Conservation (phyloP, 2,329 filamentous ascomycete genomes). For the Neurospora crassa region DNA sequence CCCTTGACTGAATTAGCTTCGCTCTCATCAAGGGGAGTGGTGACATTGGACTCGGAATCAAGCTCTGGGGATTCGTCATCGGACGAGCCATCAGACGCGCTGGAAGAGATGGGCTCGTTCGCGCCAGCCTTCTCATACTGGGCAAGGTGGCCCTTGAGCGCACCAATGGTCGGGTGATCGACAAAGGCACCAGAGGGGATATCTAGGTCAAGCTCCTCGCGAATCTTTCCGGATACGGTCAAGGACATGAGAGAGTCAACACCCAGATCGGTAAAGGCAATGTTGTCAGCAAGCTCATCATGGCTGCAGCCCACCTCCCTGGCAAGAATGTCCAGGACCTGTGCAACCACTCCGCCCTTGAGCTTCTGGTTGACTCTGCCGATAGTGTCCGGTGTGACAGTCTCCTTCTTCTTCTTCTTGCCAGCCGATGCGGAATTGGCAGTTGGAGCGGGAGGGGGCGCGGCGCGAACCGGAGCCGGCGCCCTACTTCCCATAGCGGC, state of each 20-base stretch:
- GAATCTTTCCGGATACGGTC: constrained; percentile 45
- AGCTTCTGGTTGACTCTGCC: constrained; percentile 41
- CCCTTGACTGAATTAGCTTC: constrained; percentile 39
- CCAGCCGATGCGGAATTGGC: constrained; percentile 24
- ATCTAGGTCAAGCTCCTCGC: constrained; percentile 48
- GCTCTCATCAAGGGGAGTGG: constrained; percentile 43
- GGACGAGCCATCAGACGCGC: constrained; percentile 26
- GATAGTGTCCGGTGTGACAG: constrained; percentile 36
- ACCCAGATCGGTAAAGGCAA: constrained; percentile 46
- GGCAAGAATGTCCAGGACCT: constrained; percentile 44
- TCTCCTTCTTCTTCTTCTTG: constrained; percentile 34
- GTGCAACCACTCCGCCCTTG: constrained; percentile 30
- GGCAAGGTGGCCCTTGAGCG: constrained; percentile 37
- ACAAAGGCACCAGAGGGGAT: constrained; percentile 43
- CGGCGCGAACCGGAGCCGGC: constrained; percentile 23
- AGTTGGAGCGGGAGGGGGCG: constrained; percentile 26
- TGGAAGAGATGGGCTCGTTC: constrained; percentile 20
- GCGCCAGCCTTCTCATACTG: constrained; percentile 27
- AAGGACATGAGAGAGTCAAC: constrained; percentile 54
- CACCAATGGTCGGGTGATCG: constrained; percentile 43
- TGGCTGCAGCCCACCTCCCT: constrained; percentile 45
- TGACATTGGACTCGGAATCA: constrained; percentile 40
- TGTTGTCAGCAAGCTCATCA: constrained; percentile 46
- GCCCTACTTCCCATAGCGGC: constrained; percentile 20
- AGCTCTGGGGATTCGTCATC: constrained; percentile 36